Evolutionary conservation across 176 grass and related monocot genomes (phyloP).

Genomic region (Hordeum vulgare): DNA sequence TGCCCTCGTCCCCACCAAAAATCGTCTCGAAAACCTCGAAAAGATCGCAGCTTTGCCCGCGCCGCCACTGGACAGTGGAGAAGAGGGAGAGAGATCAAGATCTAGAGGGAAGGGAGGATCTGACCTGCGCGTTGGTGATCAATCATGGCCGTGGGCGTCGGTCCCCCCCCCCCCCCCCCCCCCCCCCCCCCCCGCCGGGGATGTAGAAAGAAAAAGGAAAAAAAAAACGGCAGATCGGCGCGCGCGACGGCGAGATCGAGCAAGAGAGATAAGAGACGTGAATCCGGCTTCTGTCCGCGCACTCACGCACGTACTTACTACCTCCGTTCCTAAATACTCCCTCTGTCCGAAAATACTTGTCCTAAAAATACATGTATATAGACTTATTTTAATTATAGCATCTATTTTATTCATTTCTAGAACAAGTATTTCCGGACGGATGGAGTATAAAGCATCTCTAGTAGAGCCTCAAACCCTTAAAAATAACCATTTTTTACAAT

Average conservation of each 20-base stretch:
- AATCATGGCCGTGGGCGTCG: slow-evolving; percentile 39
- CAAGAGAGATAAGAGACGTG: neutral
- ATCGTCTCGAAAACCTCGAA: neutral
- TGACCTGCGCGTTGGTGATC: slow-evolving; percentile 35
- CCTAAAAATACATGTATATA: no score
- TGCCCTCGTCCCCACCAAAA: neutral
- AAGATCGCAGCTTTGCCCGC: slow-evolving; percentile 19
- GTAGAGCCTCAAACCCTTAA: no score
- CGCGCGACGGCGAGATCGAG: slow-evolving; percentile 14
- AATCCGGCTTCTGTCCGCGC: neutral
- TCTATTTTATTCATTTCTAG: no score
- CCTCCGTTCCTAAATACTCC: no score
- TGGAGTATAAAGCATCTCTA: no score
- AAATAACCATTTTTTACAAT: no score
- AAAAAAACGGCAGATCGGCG: slow-evolving; percentile 19
- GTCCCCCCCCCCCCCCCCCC: slow-evolving; percentile 14
- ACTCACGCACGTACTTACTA: neutral
- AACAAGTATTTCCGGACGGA: no score
- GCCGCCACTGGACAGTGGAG: neutral
- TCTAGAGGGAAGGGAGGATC: slow-evolving; percentile 6
- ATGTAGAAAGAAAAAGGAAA: neutral
- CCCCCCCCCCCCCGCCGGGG: no score
- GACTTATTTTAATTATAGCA: no score
- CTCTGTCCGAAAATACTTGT: no score
- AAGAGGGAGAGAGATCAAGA: neutral